Evolutionary conservation across 495 filamentous ascomycete species (phyloP), one percentile per base, ranked within the genome.

Genomic region (Trichoderma reesei): DNA sequence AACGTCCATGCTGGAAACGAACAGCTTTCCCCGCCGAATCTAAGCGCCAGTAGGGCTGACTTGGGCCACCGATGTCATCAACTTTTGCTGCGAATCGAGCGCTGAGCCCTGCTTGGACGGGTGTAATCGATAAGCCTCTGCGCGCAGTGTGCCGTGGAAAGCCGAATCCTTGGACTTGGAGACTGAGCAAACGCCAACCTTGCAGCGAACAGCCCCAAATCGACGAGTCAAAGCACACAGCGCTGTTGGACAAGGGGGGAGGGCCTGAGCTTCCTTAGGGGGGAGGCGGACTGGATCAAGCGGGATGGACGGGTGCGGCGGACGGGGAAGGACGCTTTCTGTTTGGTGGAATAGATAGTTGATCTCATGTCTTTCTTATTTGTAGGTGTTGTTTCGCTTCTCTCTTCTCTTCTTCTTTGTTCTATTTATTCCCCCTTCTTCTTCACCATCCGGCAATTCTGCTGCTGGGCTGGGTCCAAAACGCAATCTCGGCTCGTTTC

Each of bases 31-130:
- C 51, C 51, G 51, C 51, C 51, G 51, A 56, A 56, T 9, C 51
- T 56, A 56, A 56, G 51, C 51, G 51, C 14, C 26, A 56, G 51
- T 56, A 56, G 51, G 51, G 51, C 51, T 56, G 51, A 56, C 26
- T 48, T 33, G 51, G 26, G 51, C 51, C 51, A 34, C 51, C 31
- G 7, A 56, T 56, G 51, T 56, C 51, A 56, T 56, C 44, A 48
- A 18, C 16, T 20, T 56, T 34, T 31, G 51, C 11, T 33, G 26
- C 51, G 11, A 56, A 48, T 18, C 44, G 16, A 14, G 51, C 51
- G 34, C 13, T 26, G 20, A 3, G 26, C 26, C 26, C 9, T 10
- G 51, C 51, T 33, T 56, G 7, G 9, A 33, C 9, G 51, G 3
- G 26, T 31, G 20, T 33, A 56, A 56, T 56, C 51, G 51, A 56